Evolutionary conservation across 2,329 filamentous ascomycete species (phyloP), one percentile per base, ranked within the genome.

Genomic region (Clarireedia hainanense): DNA sequence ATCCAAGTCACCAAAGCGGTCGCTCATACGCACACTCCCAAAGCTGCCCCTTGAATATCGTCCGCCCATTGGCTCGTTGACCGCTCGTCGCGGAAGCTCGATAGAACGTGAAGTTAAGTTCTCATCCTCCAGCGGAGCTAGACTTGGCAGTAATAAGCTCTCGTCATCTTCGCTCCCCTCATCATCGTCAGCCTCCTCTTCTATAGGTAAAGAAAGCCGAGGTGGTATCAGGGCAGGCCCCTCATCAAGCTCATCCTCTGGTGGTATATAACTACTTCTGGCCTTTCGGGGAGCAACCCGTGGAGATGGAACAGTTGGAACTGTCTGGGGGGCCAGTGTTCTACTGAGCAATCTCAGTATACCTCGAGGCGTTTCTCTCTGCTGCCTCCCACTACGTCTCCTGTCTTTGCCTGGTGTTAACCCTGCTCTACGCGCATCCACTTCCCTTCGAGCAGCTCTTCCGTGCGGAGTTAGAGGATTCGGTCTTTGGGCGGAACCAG

Each of bases 401-500:
- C 79, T 76, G 52, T 76, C 76, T 59, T 77, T 78, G 17, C 80
- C 81, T 0, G 83, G 83, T 0, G 83, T 86, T 59, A 83, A 76
- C 48, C 82, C 80, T 2, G 78, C 77, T 43, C 83, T 78, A 5
- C 82, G 79, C 60, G 78, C 75, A 61, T 84, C 76, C 52, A 85
- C 74, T 34, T 81, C 77, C 47, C 79, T 75, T 48, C 76, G 77
- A 45, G 83, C 83, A 10, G 81, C 82, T 62, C 78, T 78, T 47
- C 78, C 81, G 65, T 86, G 83, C 0, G 83, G 83, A 17, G 83
- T 85, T 6, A 67, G 52, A 14, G 58, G 59, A 47, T 60, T 57
- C 12, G 58, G 47, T 47, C 64, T 64, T 50, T 59, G 63, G 15
- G 55, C 63, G 40, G 67, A 68, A 4, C 65, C 63, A 56, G 48